Conservation (phyloP, 1,284 basidiomycete species). For the Ganoderma boninense region DNA sequence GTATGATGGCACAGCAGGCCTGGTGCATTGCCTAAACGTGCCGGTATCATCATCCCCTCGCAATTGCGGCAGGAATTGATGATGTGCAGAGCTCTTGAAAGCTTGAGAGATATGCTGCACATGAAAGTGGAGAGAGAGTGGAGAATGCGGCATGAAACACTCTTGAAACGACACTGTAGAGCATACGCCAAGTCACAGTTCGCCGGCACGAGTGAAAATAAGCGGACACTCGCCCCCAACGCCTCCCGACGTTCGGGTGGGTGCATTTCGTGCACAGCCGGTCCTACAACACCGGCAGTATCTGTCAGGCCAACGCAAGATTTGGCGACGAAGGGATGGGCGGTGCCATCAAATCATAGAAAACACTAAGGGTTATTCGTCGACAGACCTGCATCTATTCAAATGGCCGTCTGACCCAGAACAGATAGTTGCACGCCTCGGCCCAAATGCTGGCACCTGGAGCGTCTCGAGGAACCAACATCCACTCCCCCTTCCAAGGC, state of each 20-base stretch:
- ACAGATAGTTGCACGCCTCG: conserved; percentile 82
- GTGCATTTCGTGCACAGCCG: background rate
- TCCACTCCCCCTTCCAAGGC: conserved; percentile 81
- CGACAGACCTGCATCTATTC: conserved; percentile 8
- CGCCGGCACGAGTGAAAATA: background rate
- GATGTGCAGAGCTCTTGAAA: background rate
- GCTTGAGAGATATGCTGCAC: background rate
- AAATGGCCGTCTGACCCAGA: conserved; percentile 78
- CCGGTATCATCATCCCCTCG: background rate
- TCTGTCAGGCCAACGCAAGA: background rate
- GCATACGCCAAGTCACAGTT: background rate
- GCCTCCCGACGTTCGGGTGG: background rate
- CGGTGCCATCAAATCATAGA: background rate
- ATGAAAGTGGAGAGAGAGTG: background rate
- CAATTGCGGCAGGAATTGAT: background rate
- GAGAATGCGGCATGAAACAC: background rate
- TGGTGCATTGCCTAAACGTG: background rate
- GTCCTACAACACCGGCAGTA: background rate
- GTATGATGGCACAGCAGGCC: background rate
- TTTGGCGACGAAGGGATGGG: background rate
- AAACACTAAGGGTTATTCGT: background rate
- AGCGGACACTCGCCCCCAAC: background rate
- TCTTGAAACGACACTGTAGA: background rate
- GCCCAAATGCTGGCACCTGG: conserved; percentile 63
- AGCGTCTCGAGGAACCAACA: conserved; percentile 66